Conservation (phyloP, 805 yeast species). For the Kodamaea neixiangensis region DNA sequence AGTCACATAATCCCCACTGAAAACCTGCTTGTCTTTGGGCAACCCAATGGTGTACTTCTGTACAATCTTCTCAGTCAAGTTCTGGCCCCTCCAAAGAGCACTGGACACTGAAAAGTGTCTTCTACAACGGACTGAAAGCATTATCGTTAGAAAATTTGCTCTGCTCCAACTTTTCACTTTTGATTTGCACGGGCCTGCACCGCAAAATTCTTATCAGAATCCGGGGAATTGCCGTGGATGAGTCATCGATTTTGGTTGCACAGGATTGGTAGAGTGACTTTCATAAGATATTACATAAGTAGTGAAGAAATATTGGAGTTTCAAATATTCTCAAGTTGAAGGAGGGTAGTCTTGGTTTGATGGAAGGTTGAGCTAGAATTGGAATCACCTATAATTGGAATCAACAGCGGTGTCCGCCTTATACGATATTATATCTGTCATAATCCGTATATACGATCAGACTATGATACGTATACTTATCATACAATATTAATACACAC, state of each 20-base stretch:
- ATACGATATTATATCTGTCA: too few relatives aligned
- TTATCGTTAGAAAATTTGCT: background rate
- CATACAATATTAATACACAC: too few relatives aligned
- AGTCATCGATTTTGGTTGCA: constrained; percentile 6
- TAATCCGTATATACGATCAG: too few relatives aligned
- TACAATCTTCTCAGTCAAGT: constrained; percentile 92
- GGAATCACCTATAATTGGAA: too few relatives aligned
- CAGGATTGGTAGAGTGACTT: constrained; percentile 7
- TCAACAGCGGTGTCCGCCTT: too few relatives aligned
- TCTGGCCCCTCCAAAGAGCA: constrained; percentile 55
- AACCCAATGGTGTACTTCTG: constrained; percentile 90
- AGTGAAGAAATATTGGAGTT: too few relatives aligned
- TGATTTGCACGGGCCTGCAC: background rate
- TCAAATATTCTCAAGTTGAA: too few relatives aligned
- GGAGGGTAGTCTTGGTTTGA: too few relatives aligned
- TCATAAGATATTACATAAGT: constrained; percentile 2
- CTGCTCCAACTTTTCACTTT: background rate
- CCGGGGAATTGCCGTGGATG: constrained; percentile 11
- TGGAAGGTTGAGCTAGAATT: too few relatives aligned
- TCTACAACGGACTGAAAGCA: constrained; percentile 1
- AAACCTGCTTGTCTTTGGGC: constrained; percentile 72
- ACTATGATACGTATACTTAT: too few relatives aligned
- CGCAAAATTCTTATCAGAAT: constrained; percentile 4
- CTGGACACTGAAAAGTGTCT: constrained; percentile 23
- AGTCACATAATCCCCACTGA: constrained; percentile 91